Conservation (phyloP, 225 moss, liverwort and hornwort species). For the Polytrichum commune region DNA sequence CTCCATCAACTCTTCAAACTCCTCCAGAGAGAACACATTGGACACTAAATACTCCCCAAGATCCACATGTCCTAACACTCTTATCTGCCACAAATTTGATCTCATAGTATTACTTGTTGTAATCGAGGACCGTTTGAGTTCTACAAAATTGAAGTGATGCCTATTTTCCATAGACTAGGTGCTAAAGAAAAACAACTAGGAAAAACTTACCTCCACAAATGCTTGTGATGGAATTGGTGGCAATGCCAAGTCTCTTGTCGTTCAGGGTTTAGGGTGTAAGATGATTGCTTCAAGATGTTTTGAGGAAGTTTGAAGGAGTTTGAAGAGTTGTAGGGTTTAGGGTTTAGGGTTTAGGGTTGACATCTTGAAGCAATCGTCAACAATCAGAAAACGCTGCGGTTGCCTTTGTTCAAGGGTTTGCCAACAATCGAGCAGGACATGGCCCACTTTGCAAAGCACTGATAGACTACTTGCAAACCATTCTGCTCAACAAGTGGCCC, state of each 20-base stretch:
- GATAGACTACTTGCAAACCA: conserved; percentile 76
- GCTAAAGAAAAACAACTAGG: not conserved
- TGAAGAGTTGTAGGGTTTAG: too few relatives aligned
- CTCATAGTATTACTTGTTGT: too few relatives aligned
- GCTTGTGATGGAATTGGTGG: conserved; percentile 57
- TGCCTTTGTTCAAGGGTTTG: conserved; percentile 48
- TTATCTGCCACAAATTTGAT: conserved; percentile 26
- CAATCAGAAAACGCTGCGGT: conserved; percentile 69
- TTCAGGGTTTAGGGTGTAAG: conserved; percentile 9
- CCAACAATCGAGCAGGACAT: conserved; percentile 55
- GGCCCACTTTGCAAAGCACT: conserved; percentile 65
- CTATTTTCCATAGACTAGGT: too few relatives aligned
- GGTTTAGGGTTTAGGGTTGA: conserved; percentile 2
- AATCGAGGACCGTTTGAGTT: too few relatives aligned
- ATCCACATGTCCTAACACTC: conserved; percentile 52
- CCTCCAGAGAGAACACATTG: conserved; percentile 53
- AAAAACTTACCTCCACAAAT: conserved; percentile 58
- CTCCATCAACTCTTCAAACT: conserved; percentile 30
- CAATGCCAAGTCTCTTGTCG: conserved; percentile 43
- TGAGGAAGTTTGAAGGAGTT: too few relatives aligned
- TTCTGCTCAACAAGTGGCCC: conserved; percentile 32
- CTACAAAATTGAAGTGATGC: too few relatives aligned
- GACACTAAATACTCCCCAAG: conserved; percentile 64
- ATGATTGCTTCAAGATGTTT: too few relatives aligned
- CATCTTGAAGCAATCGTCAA: conserved; percentile 76